Evolutionary conservation across 306 rosid genomes (phyloP).

Genomic region (Medicago arabica): DNA sequence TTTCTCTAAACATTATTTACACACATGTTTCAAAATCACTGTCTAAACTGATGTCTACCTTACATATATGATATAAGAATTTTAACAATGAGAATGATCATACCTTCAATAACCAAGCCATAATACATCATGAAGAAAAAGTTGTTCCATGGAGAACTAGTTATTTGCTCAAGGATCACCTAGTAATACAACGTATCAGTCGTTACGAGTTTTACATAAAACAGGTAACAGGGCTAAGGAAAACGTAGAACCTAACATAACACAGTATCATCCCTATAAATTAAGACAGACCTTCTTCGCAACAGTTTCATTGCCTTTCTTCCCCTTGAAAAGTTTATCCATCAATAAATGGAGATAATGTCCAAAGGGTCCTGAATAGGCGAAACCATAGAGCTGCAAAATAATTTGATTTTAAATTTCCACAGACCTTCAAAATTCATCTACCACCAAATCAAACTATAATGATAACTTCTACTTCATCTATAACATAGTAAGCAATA

Average conservation of each 20-base stretch:
- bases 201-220: conserved; percentile 33
- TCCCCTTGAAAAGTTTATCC: conserved; percentile 80
- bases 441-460: neutral
- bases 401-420: conserved; percentile 31
- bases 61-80: neutral
- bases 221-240: conserved; percentile 2
- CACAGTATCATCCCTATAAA: neutral
- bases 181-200: conserved; percentile 43
- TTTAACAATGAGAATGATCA: conserved; percentile 2
- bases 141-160: conserved; percentile 92
- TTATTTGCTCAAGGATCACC: conserved; percentile 89
- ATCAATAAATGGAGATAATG: conserved; percentile 89
- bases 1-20: neutral
- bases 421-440: conserved; percentile 17
- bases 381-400: conserved; percentile 90
- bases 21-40: neutral
- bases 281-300: conserved; percentile 70
- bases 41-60: neutral
- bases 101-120: conserved; percentile 96
- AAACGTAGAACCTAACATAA: conserved; percentile 23
- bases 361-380: conserved; percentile 88
- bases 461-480: neutral
- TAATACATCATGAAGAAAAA: conserved; percentile 80
- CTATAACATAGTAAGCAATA: neutral
- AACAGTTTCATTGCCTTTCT: conserved; percentile 74